Evolutionary conservation across 768 basidiomycete genomes (phyloP).

Genomic region (Termitomyces sp.): DNA sequence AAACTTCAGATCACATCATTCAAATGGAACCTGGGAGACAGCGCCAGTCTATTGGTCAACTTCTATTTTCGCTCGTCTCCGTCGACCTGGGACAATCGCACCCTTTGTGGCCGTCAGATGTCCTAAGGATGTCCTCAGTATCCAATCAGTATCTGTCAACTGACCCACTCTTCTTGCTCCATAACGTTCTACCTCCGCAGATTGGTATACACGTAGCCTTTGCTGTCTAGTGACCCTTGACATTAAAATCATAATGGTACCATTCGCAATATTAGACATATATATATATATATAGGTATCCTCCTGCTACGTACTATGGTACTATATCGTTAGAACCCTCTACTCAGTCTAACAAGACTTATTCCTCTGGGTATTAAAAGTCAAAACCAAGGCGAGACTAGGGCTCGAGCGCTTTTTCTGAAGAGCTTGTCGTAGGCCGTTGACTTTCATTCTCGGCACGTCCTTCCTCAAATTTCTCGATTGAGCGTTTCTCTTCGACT

Average conservation of each 20-base stretch:
- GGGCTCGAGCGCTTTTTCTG: slow-evolving; percentile 14
- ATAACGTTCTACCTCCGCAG: background rate
- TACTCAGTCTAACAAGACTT: too few relatives aligned
- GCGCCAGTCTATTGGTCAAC: background rate
- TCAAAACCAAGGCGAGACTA: too few relatives aligned
- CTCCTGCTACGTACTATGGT: too few relatives aligned
- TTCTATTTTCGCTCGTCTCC: background rate
- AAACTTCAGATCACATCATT: background rate
- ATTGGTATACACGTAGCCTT: background rate
- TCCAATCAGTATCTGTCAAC: slow-evolving; percentile 7
- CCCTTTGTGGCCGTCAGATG: slow-evolving; percentile 6
- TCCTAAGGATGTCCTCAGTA: background rate
- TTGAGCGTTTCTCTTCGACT: too few relatives aligned
- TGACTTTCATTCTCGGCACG: slow-evolving; percentile 14
- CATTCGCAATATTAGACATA: background rate
- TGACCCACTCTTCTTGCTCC: slow-evolving; percentile 5
- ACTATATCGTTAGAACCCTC: too few relatives aligned
- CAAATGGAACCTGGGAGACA: too few relatives aligned
- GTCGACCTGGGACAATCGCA: background rate
- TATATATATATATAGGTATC: too few relatives aligned
- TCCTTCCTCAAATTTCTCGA: slow-evolving; percentile 16
- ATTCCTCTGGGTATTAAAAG: too few relatives aligned
- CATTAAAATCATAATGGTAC: background rate
- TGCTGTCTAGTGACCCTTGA: background rate
- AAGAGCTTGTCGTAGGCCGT: slow-evolving; percentile 24